Conservation (phyloP, 1,284 basidiomycete species). For the Crucibulum cyathiforme region DNA sequence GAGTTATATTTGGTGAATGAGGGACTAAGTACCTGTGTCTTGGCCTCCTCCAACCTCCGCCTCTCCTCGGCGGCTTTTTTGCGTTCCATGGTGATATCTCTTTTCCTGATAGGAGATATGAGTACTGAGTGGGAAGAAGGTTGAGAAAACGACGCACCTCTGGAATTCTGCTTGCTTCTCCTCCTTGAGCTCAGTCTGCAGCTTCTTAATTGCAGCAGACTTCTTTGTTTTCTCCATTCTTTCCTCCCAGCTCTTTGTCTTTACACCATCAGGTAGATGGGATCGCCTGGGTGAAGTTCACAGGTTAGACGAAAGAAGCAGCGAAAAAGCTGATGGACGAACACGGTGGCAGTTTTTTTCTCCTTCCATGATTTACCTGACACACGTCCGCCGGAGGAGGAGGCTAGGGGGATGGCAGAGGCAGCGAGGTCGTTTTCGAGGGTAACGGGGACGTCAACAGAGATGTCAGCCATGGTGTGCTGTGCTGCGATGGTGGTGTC, state of each 20-base stretch:
- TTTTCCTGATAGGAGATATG: slow-evolving; percentile 50
- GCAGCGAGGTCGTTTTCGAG: slow-evolving; percentile 1
- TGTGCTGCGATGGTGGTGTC: slow-evolving; percentile 5
- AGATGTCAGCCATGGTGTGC: neutral
- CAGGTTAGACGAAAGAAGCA: slow-evolving; percentile 8
- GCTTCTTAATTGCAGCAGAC: slow-evolving; percentile 71
- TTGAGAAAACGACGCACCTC: slow-evolving; percentile 44
- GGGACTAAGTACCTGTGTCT: slow-evolving; percentile 59
- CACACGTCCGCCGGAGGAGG: slow-evolving; percentile 57
- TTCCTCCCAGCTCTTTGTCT: slow-evolving; percentile 68
- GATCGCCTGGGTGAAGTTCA: slow-evolving; percentile 57
- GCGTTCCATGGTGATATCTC: slow-evolving; percentile 71
- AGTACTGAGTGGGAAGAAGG: slow-evolving; percentile 1
- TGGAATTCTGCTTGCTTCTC: slow-evolving; percentile 74
- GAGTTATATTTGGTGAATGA: slow-evolving; percentile 4
- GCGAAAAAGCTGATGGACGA: slow-evolving; percentile 11
- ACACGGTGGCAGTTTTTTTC: slow-evolving; percentile 69
- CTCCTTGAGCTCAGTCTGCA: slow-evolving; percentile 74
- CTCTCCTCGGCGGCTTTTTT: slow-evolving; percentile 76
- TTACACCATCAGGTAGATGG: slow-evolving; percentile 68
- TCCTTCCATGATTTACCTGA: slow-evolving; percentile 77
- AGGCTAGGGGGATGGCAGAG: slow-evolving; percentile 45
- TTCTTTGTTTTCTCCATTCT: slow-evolving; percentile 73
- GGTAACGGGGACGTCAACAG: slow-evolving; percentile 19
- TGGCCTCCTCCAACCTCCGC: slow-evolving; percentile 72